Evolutionary conservation across 495 filamentous ascomycete genomes (phyloP).

Genomic region (Aspergillus sclerotiicarbonarius): DNA sequence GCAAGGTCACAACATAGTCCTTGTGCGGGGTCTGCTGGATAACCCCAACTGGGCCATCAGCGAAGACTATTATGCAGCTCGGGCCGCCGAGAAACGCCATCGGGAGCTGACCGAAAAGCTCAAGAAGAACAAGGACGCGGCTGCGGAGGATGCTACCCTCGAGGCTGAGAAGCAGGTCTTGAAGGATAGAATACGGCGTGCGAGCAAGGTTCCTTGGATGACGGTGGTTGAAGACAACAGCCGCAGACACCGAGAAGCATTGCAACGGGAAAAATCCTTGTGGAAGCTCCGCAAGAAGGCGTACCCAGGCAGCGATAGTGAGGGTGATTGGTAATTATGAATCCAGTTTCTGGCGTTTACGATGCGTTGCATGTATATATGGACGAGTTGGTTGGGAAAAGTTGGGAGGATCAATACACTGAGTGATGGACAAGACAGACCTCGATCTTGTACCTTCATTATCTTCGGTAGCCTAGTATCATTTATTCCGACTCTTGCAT

Average conservation of each 20-base stretch:
- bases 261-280: constrained; percentile 35
- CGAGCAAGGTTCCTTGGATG: constrained; percentile 48
- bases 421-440: no score
- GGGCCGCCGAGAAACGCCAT: constrained; percentile 37
- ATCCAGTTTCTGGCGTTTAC: background rate
- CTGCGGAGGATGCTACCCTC: constrained; percentile 12
- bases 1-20: constrained; percentile 40
- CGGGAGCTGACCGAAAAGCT: constrained; percentile 22
- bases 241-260: constrained; percentile 31
- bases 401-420: no score
- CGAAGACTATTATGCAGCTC: constrained; percentile 44
- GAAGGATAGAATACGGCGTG: constrained; percentile 36
- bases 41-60: constrained; percentile 52
- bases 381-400: no score
- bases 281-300: constrained; percentile 50
- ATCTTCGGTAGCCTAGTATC: no score
- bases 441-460: no score
- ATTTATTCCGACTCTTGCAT: no score
- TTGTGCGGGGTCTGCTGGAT: constrained; percentile 54
- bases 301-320: constrained; percentile 42
- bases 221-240: constrained; percentile 43
- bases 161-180: constrained; percentile 20
- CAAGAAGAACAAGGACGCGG: constrained; percentile 23
- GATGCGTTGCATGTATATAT: no score
- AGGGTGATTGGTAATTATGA: constrained; percentile 33